Conservation (phyloP, 2,329 filamentous ascomycete genomes). For the Metarhizium anisopliae region DNA sequence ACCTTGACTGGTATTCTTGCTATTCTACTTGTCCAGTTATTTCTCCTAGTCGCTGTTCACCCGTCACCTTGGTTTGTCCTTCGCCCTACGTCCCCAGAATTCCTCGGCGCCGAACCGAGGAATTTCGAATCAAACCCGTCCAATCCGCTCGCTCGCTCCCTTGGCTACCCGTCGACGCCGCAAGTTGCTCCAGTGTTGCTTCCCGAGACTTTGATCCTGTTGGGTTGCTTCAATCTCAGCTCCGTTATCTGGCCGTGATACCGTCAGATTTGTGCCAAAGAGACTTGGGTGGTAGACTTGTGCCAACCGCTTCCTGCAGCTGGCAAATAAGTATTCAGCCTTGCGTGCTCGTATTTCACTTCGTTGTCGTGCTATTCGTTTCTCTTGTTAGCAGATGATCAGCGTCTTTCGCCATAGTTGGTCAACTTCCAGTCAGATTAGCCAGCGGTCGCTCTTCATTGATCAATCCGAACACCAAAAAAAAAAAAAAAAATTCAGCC, state of each 20-base stretch:
- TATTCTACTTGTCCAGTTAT: constrained; percentile 10
- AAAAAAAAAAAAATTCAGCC: background rate
- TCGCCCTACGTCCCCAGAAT: constrained; percentile 22
- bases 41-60: constrained; percentile 2
- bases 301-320: constrained; percentile 1
- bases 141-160: constrained; percentile 21
- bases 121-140: constrained; percentile 26
- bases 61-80: constrained; percentile 9
- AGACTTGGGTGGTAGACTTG: background rate
- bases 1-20: constrained; percentile 32
- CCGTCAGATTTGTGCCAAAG: background rate
- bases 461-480: background rate
- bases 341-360: background rate
- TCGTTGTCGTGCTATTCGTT: background rate
- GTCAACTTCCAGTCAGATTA: background rate
- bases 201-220: constrained; percentile 19
- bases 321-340: background rate
- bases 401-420: background rate
- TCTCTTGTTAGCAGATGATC: background rate
- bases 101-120: constrained; percentile 34
- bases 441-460: background rate
- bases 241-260: constrained; percentile 6
- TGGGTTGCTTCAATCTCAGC: constrained; percentile 10
- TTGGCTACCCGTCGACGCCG: constrained; percentile 10
- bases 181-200: constrained; percentile 23